Percentiles rank a stretch among this genome's conserved stretches.
Evolutionary conservation across 106 monocot species (phyloP).

Genomic region (Allium cepa): DNA sequence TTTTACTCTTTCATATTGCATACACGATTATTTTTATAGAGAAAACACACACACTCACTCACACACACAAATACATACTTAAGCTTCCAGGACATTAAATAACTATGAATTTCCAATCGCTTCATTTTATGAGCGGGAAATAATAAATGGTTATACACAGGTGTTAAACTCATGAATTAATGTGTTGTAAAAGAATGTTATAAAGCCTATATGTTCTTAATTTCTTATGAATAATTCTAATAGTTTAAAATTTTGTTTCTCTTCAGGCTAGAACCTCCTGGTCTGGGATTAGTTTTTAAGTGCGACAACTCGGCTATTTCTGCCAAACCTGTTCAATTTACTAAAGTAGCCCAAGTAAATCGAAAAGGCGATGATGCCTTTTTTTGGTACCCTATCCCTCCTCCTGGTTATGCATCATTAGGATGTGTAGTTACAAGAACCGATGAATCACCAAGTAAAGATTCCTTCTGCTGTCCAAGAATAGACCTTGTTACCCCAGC

Average conservation of each 20-base stretch:
- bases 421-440: slow-evolving; percentile 83
- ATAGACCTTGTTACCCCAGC: slow-evolving; percentile 76
- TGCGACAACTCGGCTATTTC: slow-evolving; percentile 57
- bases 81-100: no score
- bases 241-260: no score
- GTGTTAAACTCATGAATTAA: no score
- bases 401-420: slow-evolving; percentile 90
- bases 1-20: no score
- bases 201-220: neutral
- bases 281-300: slow-evolving; percentile 80
- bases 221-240: no score
- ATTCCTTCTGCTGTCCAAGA: slow-evolving; percentile 81
- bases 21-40: no score
- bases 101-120: no score
- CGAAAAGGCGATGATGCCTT: slow-evolving; percentile 69
- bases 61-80: no score
- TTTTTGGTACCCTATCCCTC: slow-evolving; percentile 94
- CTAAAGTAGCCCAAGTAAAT: slow-evolving; percentile 63
- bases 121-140: no score
- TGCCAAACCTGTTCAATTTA: slow-evolving; percentile 73
- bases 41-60: no score
- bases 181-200: no score
- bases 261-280: slow-evolving; percentile 82
- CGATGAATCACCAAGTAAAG: slow-evolving; percentile 61
- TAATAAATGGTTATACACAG: no score